These are phyloP conservation scores for Aspergillus carbonarius DNA, from an alignment of 2,329 filamentous ascomycete species.

Conservation along the genomic window DNA sequence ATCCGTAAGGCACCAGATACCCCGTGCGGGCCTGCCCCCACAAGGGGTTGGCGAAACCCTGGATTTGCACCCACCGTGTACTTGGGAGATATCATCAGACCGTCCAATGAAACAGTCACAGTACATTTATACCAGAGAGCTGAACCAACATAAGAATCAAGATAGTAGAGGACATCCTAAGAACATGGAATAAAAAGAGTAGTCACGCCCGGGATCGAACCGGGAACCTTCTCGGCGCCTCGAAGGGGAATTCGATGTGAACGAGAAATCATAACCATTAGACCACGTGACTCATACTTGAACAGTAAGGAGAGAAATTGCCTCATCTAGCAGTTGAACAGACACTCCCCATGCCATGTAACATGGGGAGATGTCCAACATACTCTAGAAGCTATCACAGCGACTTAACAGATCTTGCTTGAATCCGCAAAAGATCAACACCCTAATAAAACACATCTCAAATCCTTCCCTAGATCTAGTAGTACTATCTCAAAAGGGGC, in stretches of 20 bases:
- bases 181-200: constrained; percentile 19
- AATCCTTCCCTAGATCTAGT: too few species aligned
- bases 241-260: constrained; percentile 28
- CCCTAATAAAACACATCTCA: too few species aligned
- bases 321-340: background rate
- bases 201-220: constrained; percentile 42
- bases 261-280: constrained; percentile 45
- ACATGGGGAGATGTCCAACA: too few species aligned
- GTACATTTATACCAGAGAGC: background rate
- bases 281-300: constrained; percentile 29
- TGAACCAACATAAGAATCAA: too few species aligned
- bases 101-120: background rate
- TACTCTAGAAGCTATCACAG: too few species aligned
- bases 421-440: too few species aligned
- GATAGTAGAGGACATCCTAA: background rate
- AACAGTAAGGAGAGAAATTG: rapidly evolving
- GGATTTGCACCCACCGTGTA: background rate
- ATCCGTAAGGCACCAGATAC: background rate
- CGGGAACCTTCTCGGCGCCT: constrained; percentile 39
- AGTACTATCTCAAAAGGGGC: too few species aligned
- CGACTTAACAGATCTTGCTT: too few species aligned
- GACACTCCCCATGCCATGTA: too few species aligned
- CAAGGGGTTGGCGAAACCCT: background rate
- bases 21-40: background rate
- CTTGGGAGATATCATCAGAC: background rate